phyloP scores from a whole-genome alignment of 805 yeast genomes.

The Peterozyma xylosa region DNA sequence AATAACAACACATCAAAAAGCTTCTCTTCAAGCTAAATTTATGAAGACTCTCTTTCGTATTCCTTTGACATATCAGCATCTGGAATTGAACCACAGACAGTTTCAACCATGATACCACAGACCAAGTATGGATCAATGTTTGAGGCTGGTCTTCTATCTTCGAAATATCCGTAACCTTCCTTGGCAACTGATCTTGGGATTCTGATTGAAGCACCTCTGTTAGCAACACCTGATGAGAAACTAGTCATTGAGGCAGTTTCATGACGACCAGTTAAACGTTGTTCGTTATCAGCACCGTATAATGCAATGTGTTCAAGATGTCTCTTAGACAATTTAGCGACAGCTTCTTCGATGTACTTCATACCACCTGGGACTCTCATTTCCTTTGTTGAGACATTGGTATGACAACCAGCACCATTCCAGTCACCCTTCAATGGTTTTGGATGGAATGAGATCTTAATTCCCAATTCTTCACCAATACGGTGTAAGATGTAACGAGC shows the following conservation, averaged over 20 bases:
- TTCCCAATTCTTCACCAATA: conserved; percentile 98
- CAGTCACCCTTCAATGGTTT: conserved; percentile 98
- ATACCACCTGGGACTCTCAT: conserved; percentile 98
- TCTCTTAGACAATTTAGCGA: conserved; percentile 90
- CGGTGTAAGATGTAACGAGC: conserved; percentile 89
- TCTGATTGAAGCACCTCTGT: conserved; percentile 98
- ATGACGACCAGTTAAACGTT: conserved; percentile 95
- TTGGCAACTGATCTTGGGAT: conserved; percentile 98
- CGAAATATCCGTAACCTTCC: conserved; percentile 97
- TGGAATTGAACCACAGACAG: conserved; percentile 89
- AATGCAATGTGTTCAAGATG: conserved; percentile 93
- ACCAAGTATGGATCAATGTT: conserved; percentile 99
- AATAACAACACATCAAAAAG: too few relatives aligned
- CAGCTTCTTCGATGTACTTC: conserved; percentile 87
- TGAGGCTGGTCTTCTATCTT: conserved; percentile 99
- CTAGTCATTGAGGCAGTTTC: conserved; percentile 93
- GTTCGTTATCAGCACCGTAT: conserved; percentile 92
- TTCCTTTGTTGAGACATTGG: conserved; percentile 86
- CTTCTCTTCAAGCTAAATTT: conserved; percentile 3
- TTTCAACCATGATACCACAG: conserved; percentile 97
- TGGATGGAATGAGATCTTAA: conserved; percentile 98
- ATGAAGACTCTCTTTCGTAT: conserved; percentile 63
- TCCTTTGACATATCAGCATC: conserved; percentile 94
- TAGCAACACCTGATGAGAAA: conserved; percentile 96
- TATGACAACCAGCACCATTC: conserved; percentile 99